A percentile compares a stretch with the other conserved stretches of the same genome.
Evolutionary conservation across 2,329 filamentous ascomycete species (phyloP).

Genomic region (Lasiodiplodia hormozganensis): DNA sequence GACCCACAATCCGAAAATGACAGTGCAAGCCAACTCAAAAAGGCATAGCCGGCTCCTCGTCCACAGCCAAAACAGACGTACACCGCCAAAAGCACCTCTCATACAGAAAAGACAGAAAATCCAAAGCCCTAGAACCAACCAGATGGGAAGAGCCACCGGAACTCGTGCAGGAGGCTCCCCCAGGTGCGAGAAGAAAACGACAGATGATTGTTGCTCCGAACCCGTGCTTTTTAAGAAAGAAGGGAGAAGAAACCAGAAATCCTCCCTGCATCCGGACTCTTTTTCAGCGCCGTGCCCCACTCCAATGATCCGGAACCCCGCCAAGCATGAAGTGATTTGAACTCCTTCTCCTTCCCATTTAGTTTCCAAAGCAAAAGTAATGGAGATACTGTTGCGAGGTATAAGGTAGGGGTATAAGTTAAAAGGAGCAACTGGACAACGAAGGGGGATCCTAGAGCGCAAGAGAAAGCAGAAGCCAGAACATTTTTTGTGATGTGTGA

Average conservation of each 20-base stretch:
- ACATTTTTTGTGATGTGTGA: conserved; percentile 18
- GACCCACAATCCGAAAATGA: not conserved
- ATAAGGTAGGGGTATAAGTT: conserved; percentile 16
- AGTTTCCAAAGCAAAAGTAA: conserved; percentile 22
- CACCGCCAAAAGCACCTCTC: not conserved
- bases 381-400: conserved; percentile 17
- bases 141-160: not conserved
- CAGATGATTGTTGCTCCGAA: conserved; percentile 11
- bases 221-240: conserved; percentile 10
- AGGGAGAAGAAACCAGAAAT: not conserved
- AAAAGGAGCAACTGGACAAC: conserved; percentile 21
- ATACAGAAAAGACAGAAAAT: not conserved
- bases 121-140: not conserved
- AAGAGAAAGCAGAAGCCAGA: conserved; percentile 6
- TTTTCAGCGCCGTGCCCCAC: conserved; percentile 8
- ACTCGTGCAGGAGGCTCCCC: not conserved
- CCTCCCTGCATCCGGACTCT: conserved; percentile 9
- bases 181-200: not conserved
- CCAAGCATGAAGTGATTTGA: conserved; percentile 6
- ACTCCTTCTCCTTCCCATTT: conserved; percentile 22
- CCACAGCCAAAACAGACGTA: not conserved
- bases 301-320: conserved; percentile 8
- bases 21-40: not conserved
- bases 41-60: not conserved
- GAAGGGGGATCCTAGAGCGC: conserved; percentile 13